Conservation (phyloP, 2,329 filamentous ascomycete species). For the Ophiosphaerella narmari region DNA sequence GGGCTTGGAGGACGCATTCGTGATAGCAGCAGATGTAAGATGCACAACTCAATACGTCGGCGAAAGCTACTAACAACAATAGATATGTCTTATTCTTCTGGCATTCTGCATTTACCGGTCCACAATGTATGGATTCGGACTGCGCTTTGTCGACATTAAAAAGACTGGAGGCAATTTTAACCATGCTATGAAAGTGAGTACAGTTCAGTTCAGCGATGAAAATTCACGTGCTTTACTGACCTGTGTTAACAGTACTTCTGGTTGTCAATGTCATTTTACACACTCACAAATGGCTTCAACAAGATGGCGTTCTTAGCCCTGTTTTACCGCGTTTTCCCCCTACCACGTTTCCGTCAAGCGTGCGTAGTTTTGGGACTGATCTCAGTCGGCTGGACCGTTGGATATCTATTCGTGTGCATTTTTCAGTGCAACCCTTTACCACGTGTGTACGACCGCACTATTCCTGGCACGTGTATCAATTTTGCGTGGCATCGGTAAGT, state of each 20-base stretch:
- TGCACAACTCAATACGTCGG: not conserved
- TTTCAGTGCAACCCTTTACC: constrained; percentile 28
- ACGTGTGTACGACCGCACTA: constrained; percentile 16
- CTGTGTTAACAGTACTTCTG: constrained; percentile 22
- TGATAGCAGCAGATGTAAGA: constrained; percentile 27
- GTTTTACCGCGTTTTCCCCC: constrained; percentile 30
- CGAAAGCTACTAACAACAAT: constrained; percentile 2
- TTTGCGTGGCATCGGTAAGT: constrained; percentile 28
- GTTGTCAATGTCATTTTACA: constrained; percentile 29
- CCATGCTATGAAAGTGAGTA: constrained; percentile 20
- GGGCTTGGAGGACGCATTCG: constrained; percentile 30
- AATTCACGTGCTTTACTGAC: not conserved
- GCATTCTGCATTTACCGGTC: constrained; percentile 15
- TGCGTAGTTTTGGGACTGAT: constrained; percentile 20
- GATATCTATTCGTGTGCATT: constrained; percentile 21
- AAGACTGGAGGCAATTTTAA: constrained; percentile 19
- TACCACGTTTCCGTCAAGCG: constrained; percentile 18
- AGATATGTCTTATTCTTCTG: constrained; percentile 18
- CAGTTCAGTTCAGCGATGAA: not conserved
- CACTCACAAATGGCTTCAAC: constrained; percentile 28
- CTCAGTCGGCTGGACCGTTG: constrained; percentile 20
- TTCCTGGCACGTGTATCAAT: constrained; percentile 26
- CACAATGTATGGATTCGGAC: constrained; percentile 30
- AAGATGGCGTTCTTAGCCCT: constrained; percentile 32
- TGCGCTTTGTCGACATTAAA: constrained; percentile 19